Percentiles rank a stretch among this genome's conserved stretches.
Evolutionary conservation across 495 filamentous ascomycete genomes (phyloP).

Genomic region (Chaetomium cochliodes): DNA sequence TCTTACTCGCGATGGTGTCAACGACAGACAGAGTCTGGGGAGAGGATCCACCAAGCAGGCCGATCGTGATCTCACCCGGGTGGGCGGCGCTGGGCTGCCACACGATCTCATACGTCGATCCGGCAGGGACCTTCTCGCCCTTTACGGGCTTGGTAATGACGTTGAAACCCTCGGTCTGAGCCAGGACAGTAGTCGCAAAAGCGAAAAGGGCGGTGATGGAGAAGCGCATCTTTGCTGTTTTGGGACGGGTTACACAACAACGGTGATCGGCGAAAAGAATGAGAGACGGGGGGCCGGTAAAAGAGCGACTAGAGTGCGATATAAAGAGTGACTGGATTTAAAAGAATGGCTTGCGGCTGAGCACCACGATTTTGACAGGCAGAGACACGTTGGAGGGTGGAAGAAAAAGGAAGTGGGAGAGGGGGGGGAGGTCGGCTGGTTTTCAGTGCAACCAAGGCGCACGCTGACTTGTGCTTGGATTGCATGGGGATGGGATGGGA

Average conservation of each 20-base stretch:
- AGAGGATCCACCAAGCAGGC: conserved; percentile 42
- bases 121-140: conserved; percentile 41
- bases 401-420: background rate
- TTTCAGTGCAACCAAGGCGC: conserved; percentile 7
- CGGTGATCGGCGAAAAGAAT: conserved; percentile 11
- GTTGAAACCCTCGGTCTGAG: conserved; percentile 41
- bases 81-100: conserved; percentile 34
- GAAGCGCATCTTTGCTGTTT: conserved; percentile 45
- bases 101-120: conserved; percentile 38
- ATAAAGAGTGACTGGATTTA: conserved; percentile 14
- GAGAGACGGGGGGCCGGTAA: conserved; percentile 8
- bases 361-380: conserved; percentile 10
- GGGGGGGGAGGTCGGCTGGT: background rate
- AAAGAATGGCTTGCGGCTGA: conserved; percentile 19
- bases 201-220: conserved; percentile 45
- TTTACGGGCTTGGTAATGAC: conserved; percentile 39
- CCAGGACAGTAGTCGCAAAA: conserved; percentile 42
- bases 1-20: conserved; percentile 42
- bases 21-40: conserved; percentile 33
- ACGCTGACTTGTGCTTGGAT: background rate
- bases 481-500: background rate
- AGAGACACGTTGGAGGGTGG: conserved; percentile 7
- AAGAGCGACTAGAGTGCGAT: background rate
- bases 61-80: conserved; percentile 40
- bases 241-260: conserved; percentile 3